phyloP scores from a whole-genome alignment of 495 filamentous ascomycete species.

The Rhypophila decipiens region DNA sequence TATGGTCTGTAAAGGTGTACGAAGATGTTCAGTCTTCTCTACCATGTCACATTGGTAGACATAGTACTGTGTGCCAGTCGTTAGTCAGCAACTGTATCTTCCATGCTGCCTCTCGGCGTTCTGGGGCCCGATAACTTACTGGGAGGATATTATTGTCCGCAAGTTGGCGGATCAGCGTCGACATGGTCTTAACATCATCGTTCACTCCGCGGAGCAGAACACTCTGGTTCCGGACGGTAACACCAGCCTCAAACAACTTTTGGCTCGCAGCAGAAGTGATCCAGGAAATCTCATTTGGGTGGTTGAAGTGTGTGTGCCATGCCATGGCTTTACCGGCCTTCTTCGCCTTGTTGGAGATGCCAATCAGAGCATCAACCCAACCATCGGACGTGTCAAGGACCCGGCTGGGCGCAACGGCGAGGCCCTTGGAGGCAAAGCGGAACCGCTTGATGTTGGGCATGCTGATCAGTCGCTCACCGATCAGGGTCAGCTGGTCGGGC shows the following conservation, averaged over 20 bases:
- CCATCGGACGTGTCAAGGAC: conserved; percentile 42
- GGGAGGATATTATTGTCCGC: conserved; percentile 50
- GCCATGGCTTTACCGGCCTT: conserved; percentile 50
- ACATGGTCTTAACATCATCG: conserved; percentile 47
- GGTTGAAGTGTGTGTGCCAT: conserved; percentile 58
- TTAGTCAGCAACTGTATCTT: conserved; percentile 7
- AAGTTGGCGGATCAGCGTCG: conserved; percentile 41
- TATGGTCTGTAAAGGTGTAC: conserved; percentile 51
- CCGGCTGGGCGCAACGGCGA: conserved; percentile 46
- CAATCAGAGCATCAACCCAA: conserved; percentile 48
- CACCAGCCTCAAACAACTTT: conserved; percentile 41
- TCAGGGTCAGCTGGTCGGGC: conserved; percentile 26
- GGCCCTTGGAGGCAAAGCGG: conserved; percentile 52
- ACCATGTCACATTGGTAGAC: conserved; percentile 58
- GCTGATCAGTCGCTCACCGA: conserved; percentile 32
- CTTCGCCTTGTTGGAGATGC: conserved; percentile 38
- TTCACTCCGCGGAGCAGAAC: conserved; percentile 53
- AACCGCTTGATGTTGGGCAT: conserved; percentile 43
- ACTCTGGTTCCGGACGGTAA: conserved; percentile 46
- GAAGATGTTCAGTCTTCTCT: conserved; percentile 50
- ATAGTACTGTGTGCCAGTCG: conserved; percentile 48
- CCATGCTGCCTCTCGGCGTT: no score
- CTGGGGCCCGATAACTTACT: conserved; percentile 23
- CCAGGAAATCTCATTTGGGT: conserved; percentile 55
- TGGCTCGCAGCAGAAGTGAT: conserved; percentile 45